Evolutionary conservation across 140 eudicot species (phyloP).

Genomic region (Ambrosia hybrid): DNA sequence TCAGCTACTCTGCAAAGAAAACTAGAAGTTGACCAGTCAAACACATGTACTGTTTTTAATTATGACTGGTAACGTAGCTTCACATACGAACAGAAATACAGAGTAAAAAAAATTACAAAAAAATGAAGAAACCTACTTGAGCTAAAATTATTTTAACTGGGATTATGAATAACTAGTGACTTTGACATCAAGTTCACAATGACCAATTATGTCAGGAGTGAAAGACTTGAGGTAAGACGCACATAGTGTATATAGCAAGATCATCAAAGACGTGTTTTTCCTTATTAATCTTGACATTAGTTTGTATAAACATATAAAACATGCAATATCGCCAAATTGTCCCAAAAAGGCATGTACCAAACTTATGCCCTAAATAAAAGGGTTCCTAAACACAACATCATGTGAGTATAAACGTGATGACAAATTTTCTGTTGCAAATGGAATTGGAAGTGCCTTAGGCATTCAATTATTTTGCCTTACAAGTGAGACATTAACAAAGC

Average conservation of each 20-base stretch:
- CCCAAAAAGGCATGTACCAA: not conserved
- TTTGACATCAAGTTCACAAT: slow-evolving; percentile 9
- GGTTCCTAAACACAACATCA: not conserved
- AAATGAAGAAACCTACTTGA: not conserved
- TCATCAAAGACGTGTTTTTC: not conserved
- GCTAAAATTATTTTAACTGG: not conserved
- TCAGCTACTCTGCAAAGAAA: slow-evolving; percentile 99
- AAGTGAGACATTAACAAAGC: too few relatives aligned
- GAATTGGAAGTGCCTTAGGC: too few relatives aligned
- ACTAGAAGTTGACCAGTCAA: slow-evolving; percentile 59
- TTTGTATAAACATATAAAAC: not conserved
- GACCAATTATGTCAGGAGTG: too few relatives aligned
- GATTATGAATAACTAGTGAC: not conserved
- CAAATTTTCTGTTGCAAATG: not conserved
- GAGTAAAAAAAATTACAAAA: not conserved
- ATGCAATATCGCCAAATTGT: not conserved
- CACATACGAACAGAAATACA: not conserved
- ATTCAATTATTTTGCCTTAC: too few relatives aligned
- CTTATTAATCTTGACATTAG: not conserved
- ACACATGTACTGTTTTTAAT: slow-evolving; percentile 8
- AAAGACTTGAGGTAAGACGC: too few relatives aligned
- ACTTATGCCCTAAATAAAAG: not conserved
- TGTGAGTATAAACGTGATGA: not conserved
- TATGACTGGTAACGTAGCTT: slow-evolving; percentile 13
- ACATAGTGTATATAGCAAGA: not conserved